phyloP scores from a whole-genome alignment of 495 filamentous ascomycete species.

The Tuber melanosporum region DNA sequence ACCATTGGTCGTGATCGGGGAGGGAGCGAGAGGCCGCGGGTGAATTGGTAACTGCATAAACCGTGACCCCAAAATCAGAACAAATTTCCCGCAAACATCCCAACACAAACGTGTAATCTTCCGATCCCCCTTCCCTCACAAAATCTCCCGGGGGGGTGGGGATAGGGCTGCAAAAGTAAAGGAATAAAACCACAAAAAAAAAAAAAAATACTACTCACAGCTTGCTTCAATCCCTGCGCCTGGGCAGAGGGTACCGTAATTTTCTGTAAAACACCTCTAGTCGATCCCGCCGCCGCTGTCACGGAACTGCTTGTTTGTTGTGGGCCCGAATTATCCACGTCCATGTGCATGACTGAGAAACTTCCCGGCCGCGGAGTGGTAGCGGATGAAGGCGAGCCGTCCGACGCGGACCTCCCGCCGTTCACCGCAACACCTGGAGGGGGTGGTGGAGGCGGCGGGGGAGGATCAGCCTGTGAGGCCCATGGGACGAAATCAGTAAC shows the following conservation, averaged over 20 bases:
- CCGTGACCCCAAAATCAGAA: constrained; percentile 14
- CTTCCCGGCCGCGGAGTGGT: constrained; percentile 23
- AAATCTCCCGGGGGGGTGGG: background rate
- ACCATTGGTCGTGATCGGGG: constrained; percentile 11
- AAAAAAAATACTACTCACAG: constrained; percentile 14
- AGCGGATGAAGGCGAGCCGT: constrained; percentile 6
- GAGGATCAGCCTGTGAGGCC: constrained; percentile 29
- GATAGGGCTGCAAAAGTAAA: constrained; percentile 8
- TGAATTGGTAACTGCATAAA: constrained; percentile 9
- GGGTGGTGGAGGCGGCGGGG: constrained; percentile 20
- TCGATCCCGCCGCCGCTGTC: constrained; percentile 33
- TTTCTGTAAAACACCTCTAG: constrained; percentile 36
- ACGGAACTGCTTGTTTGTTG: constrained; percentile 38
- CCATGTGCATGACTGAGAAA: constrained; percentile 41
- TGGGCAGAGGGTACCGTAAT: constrained; percentile 24
- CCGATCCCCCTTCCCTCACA: background rate
- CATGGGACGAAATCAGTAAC: constrained; percentile 42
- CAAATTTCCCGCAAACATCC: background rate
- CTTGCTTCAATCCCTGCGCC: constrained; percentile 14
- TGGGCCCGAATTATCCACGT: constrained; percentile 32
- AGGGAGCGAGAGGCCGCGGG: constrained; percentile 27
- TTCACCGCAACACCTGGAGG: constrained; percentile 15
- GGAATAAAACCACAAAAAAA: constrained; percentile 3
- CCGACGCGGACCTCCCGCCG: constrained; percentile 14
- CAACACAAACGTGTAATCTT: background rate